Conservation (phyloP, 176 grass and related monocot species). For the Eragrostis curvula region DNA sequence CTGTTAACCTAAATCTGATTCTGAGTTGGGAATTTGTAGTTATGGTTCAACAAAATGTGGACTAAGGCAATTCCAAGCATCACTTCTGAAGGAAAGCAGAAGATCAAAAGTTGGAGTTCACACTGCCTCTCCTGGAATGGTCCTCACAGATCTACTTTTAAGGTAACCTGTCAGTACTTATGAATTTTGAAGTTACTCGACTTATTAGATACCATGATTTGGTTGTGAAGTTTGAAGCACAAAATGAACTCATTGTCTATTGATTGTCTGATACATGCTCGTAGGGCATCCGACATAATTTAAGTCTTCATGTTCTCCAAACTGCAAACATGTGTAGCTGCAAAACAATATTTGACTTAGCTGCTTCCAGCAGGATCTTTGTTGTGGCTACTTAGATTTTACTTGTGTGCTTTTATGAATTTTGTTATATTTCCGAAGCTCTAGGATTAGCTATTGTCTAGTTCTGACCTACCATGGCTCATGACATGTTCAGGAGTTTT, state of each 20-base stretch:
- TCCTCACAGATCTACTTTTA: slow-evolving; percentile 92
- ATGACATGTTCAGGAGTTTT: background rate
- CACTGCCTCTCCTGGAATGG: slow-evolving; percentile 99
- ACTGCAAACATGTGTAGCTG: background rate
- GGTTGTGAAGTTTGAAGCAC: background rate
- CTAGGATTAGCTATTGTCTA: background rate
- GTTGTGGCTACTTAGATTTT: background rate
- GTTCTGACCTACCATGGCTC: background rate
- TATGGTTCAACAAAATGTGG: slow-evolving; percentile 99
- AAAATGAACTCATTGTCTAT: background rate
- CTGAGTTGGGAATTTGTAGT: slow-evolving; percentile 49
- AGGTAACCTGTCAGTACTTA: slow-evolving; percentile 55
- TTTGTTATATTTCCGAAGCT: background rate
- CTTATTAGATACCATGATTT: slow-evolving; percentile 21
- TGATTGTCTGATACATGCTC: background rate
- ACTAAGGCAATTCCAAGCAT: slow-evolving; percentile 85
- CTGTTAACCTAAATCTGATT: slow-evolving; percentile 27
- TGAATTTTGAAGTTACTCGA: slow-evolving; percentile 13
- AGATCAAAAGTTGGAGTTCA: slow-evolving; percentile 94
- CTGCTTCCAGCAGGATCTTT: background rate
- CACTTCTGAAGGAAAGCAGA: slow-evolving; percentile 91
- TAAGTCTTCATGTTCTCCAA: too few species aligned
- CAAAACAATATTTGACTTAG: background rate
- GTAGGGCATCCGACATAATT: too few species aligned
- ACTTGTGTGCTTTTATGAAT: background rate